phyloP scores from a whole-genome alignment of 2,329 filamentous ascomycete genomes.

The Amphichorda felina region DNA sequence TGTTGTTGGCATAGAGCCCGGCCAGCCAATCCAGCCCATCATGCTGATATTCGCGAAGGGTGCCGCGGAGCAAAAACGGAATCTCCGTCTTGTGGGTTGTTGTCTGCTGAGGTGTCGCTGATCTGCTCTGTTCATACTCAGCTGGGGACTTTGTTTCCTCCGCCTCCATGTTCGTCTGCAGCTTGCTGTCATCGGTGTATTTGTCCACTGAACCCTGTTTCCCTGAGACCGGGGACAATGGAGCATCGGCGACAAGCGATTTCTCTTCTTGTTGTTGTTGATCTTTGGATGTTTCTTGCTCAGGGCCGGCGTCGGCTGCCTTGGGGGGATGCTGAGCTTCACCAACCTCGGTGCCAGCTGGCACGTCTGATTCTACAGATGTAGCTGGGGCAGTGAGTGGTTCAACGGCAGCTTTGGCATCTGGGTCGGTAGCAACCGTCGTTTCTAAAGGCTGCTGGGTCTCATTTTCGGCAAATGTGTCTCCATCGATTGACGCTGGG shows the following conservation, averaged over 20 bases:
- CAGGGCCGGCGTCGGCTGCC: neutral
- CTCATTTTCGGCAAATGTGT: neutral
- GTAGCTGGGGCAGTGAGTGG: no score
- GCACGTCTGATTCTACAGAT: no score
- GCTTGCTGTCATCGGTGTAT: neutral
- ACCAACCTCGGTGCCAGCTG: neutral
- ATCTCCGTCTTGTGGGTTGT: slow-evolving; percentile 53
- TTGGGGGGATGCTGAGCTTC: neutral
- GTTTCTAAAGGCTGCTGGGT: no score
- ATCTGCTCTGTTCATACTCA: neutral
- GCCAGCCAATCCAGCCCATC: slow-evolving; percentile 96
- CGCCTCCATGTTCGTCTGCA: no score
- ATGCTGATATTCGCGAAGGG: slow-evolving; percentile 89
- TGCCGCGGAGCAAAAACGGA: slow-evolving; percentile 76
- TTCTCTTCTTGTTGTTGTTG: neutral
- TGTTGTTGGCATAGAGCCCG: slow-evolving; percentile 80
- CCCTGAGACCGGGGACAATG: neutral
- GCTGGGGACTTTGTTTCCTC: neutral
- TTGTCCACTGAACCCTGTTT: neutral
- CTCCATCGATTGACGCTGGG: neutral
- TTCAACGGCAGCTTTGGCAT: no score
- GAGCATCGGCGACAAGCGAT: neutral
- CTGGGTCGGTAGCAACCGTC: no score
- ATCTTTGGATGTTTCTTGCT: no score
- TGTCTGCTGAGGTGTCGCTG: neutral